Evolutionary conservation across 192 early-diverging fungal species (phyloP).

Genomic region (Podochytrium sp.): DNA sequence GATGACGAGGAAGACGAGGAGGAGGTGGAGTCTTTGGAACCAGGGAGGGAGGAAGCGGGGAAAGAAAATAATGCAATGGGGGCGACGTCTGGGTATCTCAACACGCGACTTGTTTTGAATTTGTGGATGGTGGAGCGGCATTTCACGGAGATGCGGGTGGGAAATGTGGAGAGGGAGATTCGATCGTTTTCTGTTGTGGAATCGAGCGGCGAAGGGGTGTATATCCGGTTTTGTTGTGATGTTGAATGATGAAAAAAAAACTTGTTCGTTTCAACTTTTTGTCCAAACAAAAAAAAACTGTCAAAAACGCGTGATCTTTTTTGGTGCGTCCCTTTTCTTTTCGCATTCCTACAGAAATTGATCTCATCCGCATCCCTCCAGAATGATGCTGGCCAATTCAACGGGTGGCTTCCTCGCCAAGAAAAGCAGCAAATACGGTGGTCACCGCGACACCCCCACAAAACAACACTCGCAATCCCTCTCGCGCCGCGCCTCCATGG

Average conservation of each 20-base stretch:
- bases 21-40: background rate
- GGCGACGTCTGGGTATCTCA: background rate
- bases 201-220: conserved; percentile 10
- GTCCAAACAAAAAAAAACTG: background rate
- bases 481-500: conserved; percentile 7
- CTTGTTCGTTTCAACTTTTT: background rate
- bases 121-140: conserved; percentile 16
- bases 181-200: background rate
- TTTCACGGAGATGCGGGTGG: background rate
- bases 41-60: background rate
- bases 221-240: conserved; percentile 27
- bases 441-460: background rate
- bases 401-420: too few species aligned
- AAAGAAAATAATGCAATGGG: background rate
- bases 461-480: background rate
- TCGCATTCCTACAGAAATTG: too few species aligned
- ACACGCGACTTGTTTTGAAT: conserved; percentile 2
- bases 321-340: too few species aligned
- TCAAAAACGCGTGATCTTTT: too few species aligned
- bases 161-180: conserved; percentile 5
- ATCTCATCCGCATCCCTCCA: too few species aligned
- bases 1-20: background rate
- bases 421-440: background rate
- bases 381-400: too few species aligned
- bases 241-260: background rate